Conservation (phyloP, 176 grass and related monocot genomes). For the Carex pumila region DNA sequence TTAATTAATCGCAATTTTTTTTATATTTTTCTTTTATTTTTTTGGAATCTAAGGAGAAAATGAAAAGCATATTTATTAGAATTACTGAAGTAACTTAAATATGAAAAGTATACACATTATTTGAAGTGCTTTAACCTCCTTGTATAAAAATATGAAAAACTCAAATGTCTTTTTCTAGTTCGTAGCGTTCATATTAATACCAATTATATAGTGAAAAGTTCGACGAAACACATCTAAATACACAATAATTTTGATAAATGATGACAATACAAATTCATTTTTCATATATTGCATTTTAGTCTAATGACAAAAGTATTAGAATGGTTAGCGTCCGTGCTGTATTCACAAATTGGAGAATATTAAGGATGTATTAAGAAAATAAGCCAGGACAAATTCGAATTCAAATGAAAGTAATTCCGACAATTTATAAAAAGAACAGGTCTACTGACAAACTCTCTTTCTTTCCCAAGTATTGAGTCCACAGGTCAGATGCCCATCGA, state of each 20-base stretch:
- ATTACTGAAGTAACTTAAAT: too few species aligned
- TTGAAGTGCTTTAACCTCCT: too few species aligned
- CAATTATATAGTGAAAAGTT: neutral
- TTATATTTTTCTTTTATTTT: neutral
- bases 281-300: neutral
- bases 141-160: neutral
- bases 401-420: conserved; percentile 6
- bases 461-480: neutral
- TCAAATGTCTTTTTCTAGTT: neutral
- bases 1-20: neutral
- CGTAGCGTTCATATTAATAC: neutral
- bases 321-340: neutral
- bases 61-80: neutral
- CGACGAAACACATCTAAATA: neutral
- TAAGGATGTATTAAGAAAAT: neutral
- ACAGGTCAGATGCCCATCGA: too few species aligned
- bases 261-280: neutral
- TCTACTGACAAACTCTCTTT: neutral
- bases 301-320: neutral
- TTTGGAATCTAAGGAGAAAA: neutral
- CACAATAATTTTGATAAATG: neutral
- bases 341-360: neutral
- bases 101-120: too few species aligned
- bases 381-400: neutral
- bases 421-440: conserved; percentile 15